These are phyloP conservation scores for Pseudozyma sp. DNA, from an alignment of 1,284 basidiomycete genomes.

Conservation along the genomic window DNA sequence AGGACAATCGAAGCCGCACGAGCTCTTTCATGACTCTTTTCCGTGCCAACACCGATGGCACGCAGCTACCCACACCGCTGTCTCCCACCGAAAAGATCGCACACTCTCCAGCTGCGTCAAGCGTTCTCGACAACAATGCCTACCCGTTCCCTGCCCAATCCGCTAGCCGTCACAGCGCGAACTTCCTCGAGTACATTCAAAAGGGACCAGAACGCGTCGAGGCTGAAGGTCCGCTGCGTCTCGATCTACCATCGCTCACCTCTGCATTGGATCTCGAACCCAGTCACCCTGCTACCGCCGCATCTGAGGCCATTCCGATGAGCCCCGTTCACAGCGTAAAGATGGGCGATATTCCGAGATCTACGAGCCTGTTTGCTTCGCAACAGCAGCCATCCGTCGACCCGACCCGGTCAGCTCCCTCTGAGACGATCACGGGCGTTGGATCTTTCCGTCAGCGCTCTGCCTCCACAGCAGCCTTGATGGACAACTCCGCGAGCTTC, in stretches of 20 bases:
- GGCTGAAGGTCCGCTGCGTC: constrained; percentile 19
- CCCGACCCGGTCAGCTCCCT: constrained; percentile 9
- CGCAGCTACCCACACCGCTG: constrained; percentile 21
- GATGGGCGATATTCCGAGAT: neutral
- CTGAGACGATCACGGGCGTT: neutral
- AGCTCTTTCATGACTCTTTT: constrained; percentile 45
- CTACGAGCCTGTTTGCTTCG: constrained; percentile 1
- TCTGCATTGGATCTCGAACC: constrained; percentile 14
- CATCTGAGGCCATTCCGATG: constrained; percentile 3
- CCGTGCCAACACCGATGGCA: constrained; percentile 18
- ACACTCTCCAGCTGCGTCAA: constrained; percentile 29
- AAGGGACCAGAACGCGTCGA: constrained; percentile 38
- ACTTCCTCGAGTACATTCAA: constrained; percentile 47
- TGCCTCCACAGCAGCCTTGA: constrained; percentile 46
- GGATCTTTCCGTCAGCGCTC: constrained; percentile 43
- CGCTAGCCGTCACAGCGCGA: constrained; percentile 28
- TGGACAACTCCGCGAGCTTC: constrained; percentile 37
- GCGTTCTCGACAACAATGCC: constrained; percentile 18
- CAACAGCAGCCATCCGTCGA: constrained; percentile 23
- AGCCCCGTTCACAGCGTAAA: constrained; percentile 3
- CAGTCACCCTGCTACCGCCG: constrained; percentile 1
- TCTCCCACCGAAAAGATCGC: constrained; percentile 23
- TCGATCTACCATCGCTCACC: constrained; percentile 22
- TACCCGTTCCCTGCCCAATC: constrained; percentile 34
- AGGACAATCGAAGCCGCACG: constrained; percentile 20